phyloP scores from a whole-genome alignment of 2,329 filamentous ascomycete species.

The Colletotrichum trifolii region DNA sequence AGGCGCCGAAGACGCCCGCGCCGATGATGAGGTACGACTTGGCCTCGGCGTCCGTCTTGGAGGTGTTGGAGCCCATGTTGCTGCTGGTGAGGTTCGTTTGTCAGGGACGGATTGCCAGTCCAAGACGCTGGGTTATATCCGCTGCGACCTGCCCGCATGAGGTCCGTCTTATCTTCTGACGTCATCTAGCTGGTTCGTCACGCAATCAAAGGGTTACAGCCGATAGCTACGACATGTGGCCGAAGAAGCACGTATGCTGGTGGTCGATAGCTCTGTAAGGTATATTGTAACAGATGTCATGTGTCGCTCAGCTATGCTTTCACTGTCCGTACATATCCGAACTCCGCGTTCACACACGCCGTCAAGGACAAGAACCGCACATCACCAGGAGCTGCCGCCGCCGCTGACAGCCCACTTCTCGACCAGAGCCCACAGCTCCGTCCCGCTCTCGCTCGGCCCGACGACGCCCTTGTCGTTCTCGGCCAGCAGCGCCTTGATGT shows the following conservation, averaged over 20 bases:
- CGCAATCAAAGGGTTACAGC: conserved; percentile 7
- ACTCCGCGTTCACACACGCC: no score
- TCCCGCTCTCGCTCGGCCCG: conserved; percentile 21
- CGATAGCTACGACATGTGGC: neutral
- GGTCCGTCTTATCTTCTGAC: conserved; percentile 26
- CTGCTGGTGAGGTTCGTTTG: neutral
- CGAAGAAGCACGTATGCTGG: no score
- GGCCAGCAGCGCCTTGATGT: conserved; percentile 27
- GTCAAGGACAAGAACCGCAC: no score
- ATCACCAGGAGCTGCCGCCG: neutral
- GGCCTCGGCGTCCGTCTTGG: neutral
- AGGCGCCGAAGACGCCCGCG: conserved; percentile 61
- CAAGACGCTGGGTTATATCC: neutral
- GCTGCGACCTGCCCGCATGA: conserved; percentile 14
- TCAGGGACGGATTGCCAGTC: neutral
- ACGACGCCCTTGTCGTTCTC: conserved; percentile 7
- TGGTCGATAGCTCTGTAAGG: no score
- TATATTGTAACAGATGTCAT: no score
- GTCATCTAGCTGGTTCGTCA: conserved; percentile 24
- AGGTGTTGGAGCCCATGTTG: neutral
- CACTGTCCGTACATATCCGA: no score
- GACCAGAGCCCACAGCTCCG: conserved; percentile 30
- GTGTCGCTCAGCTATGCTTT: no score
- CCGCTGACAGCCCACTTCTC: conserved; percentile 28
- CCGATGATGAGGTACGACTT: conserved; percentile 56